These are phyloP conservation scores for Heterobasidion parviporum DNA, from an alignment of 1,284 basidiomycete genomes.

Conservation along the genomic window DNA sequence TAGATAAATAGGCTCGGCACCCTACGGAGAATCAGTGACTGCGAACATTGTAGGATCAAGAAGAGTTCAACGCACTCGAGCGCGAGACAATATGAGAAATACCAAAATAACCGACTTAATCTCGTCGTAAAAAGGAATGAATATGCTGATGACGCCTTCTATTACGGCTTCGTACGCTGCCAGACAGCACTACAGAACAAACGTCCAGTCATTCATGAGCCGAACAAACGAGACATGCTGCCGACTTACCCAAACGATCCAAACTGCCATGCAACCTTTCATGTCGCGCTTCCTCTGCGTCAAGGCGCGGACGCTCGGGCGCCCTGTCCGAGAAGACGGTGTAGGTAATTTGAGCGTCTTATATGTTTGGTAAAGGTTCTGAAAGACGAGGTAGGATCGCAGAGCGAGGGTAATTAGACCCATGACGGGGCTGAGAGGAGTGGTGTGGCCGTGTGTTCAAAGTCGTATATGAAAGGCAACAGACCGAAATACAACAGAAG, in stretches of 20 bases:
- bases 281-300: conserved; percentile 72
- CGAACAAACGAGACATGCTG: not conserved
- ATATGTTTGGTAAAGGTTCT: conserved; percentile 76
- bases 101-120: conserved; percentile 62
- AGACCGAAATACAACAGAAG: conserved; percentile 1
- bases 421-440: conserved; percentile 32
- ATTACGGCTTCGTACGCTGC: conserved; percentile 53
- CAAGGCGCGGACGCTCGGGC: conserved; percentile 55
- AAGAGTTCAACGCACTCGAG: conserved; percentile 43
- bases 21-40: conserved; percentile 31
- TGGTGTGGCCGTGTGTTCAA: too few species aligned
- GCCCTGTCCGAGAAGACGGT: conserved; percentile 50
- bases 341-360: conserved; percentile 67
- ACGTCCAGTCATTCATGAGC: not conserved
- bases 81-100: conserved; percentile 66
- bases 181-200: conserved; percentile 46
- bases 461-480: not conserved
- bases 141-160: conserved; percentile 54
- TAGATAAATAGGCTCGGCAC: conserved; percentile 71
- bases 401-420: conserved; percentile 60
- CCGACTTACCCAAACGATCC: conserved; percentile 71
- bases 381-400: conserved; percentile 59
- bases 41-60: conserved; percentile 1
- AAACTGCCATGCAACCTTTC: conserved; percentile 74
- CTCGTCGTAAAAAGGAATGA: conserved; percentile 75